Conservation (phyloP, 257 asterid species). For the Lavandula angustifolia region DNA sequence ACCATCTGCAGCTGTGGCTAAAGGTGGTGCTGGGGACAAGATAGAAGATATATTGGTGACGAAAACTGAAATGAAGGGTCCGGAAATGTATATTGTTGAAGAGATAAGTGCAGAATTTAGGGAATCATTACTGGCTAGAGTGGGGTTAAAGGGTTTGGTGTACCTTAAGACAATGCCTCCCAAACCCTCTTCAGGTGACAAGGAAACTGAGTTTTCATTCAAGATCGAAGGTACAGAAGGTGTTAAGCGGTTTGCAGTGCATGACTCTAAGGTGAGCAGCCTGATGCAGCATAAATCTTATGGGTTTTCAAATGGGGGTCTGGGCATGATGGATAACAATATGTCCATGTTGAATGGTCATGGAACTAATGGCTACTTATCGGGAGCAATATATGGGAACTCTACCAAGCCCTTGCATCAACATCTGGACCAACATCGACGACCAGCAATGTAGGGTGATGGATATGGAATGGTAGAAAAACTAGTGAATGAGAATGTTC, state of each 20-base stretch:
- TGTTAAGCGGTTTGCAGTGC: slow-evolving; percentile 82
- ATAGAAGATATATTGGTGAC: slow-evolving; percentile 82
- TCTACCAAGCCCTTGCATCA: too few species aligned
- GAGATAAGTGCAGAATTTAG: slow-evolving; percentile 89
- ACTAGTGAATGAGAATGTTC: slow-evolving; percentile 82
- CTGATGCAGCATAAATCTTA: too few species aligned
- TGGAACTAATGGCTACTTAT: too few species aligned
- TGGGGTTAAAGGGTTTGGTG: slow-evolving; percentile 73
- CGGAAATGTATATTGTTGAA: slow-evolving; percentile 85
- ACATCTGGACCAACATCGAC: too few species aligned
- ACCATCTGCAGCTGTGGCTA: slow-evolving; percentile 56
- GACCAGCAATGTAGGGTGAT: too few species aligned
- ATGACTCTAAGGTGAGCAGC: slow-evolving; percentile 77
- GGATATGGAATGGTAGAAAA: too few species aligned
- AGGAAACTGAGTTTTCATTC: slow-evolving; percentile 88
- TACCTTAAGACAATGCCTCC: slow-evolving; percentile 75
- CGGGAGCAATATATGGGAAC: too few species aligned
- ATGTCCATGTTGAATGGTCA: too few species aligned
- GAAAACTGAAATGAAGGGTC: slow-evolving; percentile 92
- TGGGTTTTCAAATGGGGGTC: too few species aligned
- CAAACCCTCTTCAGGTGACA: slow-evolving; percentile 55
- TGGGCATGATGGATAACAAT: too few species aligned
- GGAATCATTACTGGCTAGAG: slow-evolving; percentile 88
- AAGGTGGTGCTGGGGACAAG: slow-evolving; percentile 59
- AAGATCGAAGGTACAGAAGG: slow-evolving; percentile 74